Conservation (phyloP, 73 alveolate genomes). For the Symbiodinium pilosum region DNA sequence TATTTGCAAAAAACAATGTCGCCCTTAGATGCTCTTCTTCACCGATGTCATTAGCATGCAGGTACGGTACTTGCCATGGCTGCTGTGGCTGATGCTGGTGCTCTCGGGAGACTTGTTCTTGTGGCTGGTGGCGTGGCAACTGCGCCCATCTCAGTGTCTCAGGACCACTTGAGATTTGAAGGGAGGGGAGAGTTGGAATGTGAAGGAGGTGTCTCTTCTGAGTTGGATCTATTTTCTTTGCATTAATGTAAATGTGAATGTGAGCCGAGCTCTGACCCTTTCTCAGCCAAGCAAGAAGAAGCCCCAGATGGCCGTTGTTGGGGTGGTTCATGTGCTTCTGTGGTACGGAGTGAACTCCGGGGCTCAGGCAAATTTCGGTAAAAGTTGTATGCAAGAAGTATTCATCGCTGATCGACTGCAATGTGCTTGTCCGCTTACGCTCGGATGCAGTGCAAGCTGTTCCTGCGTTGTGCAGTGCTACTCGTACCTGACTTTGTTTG, state of each 20-base stretch:
- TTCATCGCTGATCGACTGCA: neutral
- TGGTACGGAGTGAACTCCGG: no score
- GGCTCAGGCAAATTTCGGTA: neutral
- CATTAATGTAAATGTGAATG: neutral
- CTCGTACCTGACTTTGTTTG: neutral
- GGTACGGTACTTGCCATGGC: neutral
- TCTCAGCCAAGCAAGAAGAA: neutral
- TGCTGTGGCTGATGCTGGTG: neutral
- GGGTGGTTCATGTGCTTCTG: no score
- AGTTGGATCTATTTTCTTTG: neutral
- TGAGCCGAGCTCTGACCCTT: neutral
- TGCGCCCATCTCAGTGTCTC: neutral
- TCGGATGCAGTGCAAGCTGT: neutral
- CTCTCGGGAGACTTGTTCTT: neutral
- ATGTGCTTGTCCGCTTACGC: neutral
- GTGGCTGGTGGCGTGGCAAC: slow-evolving; percentile 9
- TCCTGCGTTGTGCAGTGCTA: no score
- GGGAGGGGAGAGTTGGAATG: neutral
- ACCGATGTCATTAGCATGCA: neutral
- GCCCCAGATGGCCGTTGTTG: no score
- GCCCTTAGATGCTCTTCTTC: neutral
- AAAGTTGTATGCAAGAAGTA: neutral
- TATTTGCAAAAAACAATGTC: no score
- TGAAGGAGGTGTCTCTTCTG: neutral
- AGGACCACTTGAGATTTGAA: neutral